Conservation (phyloP, 306 rosid species). For the peach (Prunus persica) region DNA sequence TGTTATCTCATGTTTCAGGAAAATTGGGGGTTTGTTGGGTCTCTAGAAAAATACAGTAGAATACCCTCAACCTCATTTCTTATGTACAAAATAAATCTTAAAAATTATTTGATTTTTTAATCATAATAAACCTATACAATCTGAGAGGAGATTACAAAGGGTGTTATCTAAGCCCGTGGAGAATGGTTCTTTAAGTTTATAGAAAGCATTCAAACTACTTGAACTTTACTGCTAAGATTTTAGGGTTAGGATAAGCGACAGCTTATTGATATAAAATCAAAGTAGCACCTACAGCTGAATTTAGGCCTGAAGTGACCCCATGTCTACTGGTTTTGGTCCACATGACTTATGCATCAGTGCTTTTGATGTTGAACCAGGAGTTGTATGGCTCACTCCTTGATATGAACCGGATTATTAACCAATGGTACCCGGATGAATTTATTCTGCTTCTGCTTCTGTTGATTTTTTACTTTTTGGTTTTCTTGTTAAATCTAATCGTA, state of each 20-base stretch:
- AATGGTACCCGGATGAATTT: background rate
- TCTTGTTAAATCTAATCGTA: background rate
- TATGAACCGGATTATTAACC: conserved; percentile 1
- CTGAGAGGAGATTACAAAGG: too few relatives aligned
- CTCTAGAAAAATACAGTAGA: too few relatives aligned
- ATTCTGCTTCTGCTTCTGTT: conserved; percentile 10
- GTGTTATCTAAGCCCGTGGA: too few relatives aligned
- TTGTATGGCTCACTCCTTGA: background rate
- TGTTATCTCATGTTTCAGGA: too few relatives aligned
- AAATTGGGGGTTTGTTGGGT: too few relatives aligned
- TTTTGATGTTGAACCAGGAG: background rate
- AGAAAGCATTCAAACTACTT: background rate
- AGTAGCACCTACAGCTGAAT: background rate
- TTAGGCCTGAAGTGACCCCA: background rate
- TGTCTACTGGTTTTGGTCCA: background rate
- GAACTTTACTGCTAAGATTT: background rate
- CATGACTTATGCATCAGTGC: background rate
- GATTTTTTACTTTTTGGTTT: conserved; percentile 17
- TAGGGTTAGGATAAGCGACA: background rate
- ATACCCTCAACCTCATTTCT: too few relatives aligned
- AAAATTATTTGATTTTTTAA: too few relatives aligned
- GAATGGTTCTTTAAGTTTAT: background rate
- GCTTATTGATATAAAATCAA: background rate
- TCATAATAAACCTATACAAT: too few relatives aligned
- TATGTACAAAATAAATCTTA: too few relatives aligned